Conservation (phyloP, 2,329 filamentous ascomycete species). For the Fusarium tanahbumbuense region DNA sequence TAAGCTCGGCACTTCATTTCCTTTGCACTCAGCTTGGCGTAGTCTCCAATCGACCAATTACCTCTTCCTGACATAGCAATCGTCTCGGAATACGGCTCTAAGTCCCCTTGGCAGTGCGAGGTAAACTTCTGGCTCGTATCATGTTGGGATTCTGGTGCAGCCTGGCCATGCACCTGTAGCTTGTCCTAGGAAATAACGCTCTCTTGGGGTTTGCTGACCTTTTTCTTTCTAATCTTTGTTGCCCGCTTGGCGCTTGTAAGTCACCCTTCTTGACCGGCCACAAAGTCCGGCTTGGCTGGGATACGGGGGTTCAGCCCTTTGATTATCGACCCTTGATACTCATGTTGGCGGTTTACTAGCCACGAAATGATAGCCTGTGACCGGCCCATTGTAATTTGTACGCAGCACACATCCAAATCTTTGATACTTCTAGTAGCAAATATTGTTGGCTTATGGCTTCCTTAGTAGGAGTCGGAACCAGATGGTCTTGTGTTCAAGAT, state of each 20-base stretch:
- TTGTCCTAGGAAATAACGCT: not conserved
- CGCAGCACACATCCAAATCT: constrained; percentile 1
- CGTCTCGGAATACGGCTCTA: constrained; percentile 34
- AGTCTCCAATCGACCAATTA: constrained; percentile 17
- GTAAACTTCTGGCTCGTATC: constrained; percentile 16
- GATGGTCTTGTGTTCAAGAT: not conserved
- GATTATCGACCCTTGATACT: constrained; percentile 6
- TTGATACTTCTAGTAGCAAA: constrained; percentile 2
- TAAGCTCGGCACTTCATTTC: constrained; percentile 36
- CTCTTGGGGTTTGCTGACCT: constrained; percentile 8
- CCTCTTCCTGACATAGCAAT: not conserved
- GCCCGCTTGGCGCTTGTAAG: constrained; percentile 20
- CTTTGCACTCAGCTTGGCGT: constrained; percentile 19
- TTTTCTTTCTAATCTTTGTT: constrained; percentile 3
- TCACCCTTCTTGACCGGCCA: constrained; percentile 11
- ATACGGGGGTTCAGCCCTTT: constrained; percentile 4
- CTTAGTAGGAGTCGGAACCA: not conserved
- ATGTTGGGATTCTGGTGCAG: constrained; percentile 2
- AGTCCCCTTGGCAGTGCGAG: constrained; percentile 27
- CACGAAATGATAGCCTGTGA: constrained; percentile 22
- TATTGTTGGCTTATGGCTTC: not conserved
- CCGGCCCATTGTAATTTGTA: constrained; percentile 22
- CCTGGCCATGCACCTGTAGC: constrained; percentile 11
- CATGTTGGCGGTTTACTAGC: constrained; percentile 21
- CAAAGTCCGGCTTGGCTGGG: constrained; percentile 26